Evolutionary conservation across 2,329 filamentous ascomycete species (phyloP), one percentile per base, ranked within the genome.

Genomic region (Botryosphaeria dothidea): DNA sequence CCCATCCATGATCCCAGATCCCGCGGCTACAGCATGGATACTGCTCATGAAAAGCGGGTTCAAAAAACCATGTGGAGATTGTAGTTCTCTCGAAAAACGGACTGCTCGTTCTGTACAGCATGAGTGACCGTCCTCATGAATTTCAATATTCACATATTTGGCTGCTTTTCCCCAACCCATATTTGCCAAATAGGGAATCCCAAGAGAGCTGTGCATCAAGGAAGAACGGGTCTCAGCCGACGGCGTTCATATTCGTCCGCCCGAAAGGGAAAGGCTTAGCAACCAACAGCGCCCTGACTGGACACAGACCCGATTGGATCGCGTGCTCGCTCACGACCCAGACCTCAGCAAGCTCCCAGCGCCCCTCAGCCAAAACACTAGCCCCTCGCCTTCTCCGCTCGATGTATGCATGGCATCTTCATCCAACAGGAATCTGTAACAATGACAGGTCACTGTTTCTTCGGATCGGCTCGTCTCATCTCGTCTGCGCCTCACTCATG

Each of bases 1-100:
- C 43, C 25, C 54, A 58, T 31, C 54, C 54, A 58, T 58, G 54
- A 58, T 58, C 54, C 54, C 38, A 58, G 54, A 1, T 19, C 34
- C n/a, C n/a, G 54, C 25, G 54, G 54, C 54, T 29, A 36, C 36
- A 58, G 23, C 25, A 13, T 29, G 21, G 36, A 29, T n/a, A 23
- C 21, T 19, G 13, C 15, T 25, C 19, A 43, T 7, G 34, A 36
- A 36, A n/a, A 3, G 13, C 29, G 31, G 34, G 7, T n/a, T n/a
- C 13, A 17, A 41, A 21, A 43, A 23, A 15, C 25, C 19, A 29
- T 43, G 38, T 43, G 54, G 21, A 43, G 13, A 27, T 41, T 56
- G 52, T 19, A 17, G n/a, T 3, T 27, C 23, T n/a, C 17, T 25
- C 34, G 4, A 4, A 41, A 41, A 4, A n/a, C n/a, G 13, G 13